Evolutionary conservation across 805 yeast genomes (phyloP).

Genomic region (Candida pseudofarinosa): DNA sequence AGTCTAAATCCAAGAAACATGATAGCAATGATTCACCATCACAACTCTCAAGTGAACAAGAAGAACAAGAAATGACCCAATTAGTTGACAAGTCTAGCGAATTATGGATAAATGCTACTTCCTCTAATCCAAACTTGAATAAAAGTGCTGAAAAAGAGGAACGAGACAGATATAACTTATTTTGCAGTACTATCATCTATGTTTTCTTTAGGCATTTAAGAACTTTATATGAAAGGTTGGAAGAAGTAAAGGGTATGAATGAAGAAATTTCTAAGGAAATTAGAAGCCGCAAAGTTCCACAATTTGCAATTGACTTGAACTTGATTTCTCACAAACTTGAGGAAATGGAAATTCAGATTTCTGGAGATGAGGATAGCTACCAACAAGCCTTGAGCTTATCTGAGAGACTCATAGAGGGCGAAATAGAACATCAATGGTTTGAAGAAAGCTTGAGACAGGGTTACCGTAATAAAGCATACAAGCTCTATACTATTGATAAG

Average conservation of each 20-base stretch:
- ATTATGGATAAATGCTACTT: slow-evolving; percentile 39
- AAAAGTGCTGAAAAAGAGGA: slow-evolving; percentile 18
- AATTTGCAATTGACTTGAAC: slow-evolving; percentile 84
- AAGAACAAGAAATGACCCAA: slow-evolving; percentile 27
- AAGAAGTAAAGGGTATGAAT: slow-evolving; percentile 71
- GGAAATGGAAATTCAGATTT: slow-evolving; percentile 73
- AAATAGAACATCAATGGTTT: slow-evolving; percentile 88
- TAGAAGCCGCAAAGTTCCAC: slow-evolving; percentile 54
- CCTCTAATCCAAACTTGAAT: slow-evolving; percentile 26
- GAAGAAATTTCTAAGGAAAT: slow-evolving; percentile 71
- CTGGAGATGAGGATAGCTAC: slow-evolving; percentile 62
- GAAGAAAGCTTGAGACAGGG: slow-evolving; percentile 96
- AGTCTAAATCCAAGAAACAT: slow-evolving; percentile 37
- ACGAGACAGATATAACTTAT: slow-evolving; percentile 66
- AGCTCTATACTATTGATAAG: slow-evolving; percentile 88
- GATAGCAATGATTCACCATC: slow-evolving; percentile 30
- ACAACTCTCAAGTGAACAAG: slow-evolving; percentile 23
- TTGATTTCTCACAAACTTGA: slow-evolving; percentile 75
- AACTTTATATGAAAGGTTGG: slow-evolving; percentile 73
- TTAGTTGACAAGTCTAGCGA: slow-evolving; percentile 37
- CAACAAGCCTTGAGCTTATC: slow-evolving; percentile 72
- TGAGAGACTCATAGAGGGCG: slow-evolving; percentile 78
- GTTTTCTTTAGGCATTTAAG: slow-evolving; percentile 84
- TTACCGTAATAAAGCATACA: slow-evolving; percentile 88
- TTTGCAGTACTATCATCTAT: slow-evolving; percentile 84